These are phyloP conservation scores for Aspergillus sparsus DNA, from an alignment of 495 filamentous ascomycete species.

Conservation along the genomic window DNA sequence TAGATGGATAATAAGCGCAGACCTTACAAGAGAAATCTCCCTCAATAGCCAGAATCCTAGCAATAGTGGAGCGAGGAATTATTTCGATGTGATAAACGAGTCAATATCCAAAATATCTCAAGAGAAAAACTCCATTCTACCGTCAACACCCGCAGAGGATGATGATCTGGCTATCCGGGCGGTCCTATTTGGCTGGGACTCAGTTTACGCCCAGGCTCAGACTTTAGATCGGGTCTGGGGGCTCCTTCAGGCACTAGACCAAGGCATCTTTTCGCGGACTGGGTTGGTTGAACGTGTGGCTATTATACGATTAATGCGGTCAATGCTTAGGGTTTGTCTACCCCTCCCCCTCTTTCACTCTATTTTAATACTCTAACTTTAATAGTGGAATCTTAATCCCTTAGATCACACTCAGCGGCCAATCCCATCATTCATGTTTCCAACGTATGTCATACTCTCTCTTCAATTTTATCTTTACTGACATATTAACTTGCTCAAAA, in stretches of 20 bases:
- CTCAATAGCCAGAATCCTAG: slow-evolving; percentile 17
- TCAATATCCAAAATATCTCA: slow-evolving; percentile 9
- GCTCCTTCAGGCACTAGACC: slow-evolving; percentile 16
- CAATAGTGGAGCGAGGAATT: slow-evolving; percentile 12
- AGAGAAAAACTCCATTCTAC: slow-evolving; percentile 9
- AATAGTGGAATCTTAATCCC: slow-evolving; percentile 13
- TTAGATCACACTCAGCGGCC: slow-evolving; percentile 8
- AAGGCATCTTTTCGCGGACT: slow-evolving; percentile 15
- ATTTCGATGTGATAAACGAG: slow-evolving; percentile 15
- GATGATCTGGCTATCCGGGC: slow-evolving; percentile 21
- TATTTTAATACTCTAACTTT: neutral
- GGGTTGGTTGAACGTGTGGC: slow-evolving; percentile 17
- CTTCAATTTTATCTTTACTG: neutral
- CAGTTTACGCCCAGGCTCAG: neutral
- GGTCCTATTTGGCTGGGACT: slow-evolving; percentile 17
- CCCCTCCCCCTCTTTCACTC: neutral
- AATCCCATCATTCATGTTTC: slow-evolving; percentile 18
- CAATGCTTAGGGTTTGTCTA: slow-evolving; percentile 13
- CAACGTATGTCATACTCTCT: slow-evolving; percentile 10
- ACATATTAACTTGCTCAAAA: slow-evolving; percentile 3
- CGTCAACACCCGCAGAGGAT: slow-evolving; percentile 13
- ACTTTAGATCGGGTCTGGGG: slow-evolving; percentile 12
- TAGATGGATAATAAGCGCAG: slow-evolving; percentile 7
- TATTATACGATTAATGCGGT: slow-evolving; percentile 17
- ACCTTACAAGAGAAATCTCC: slow-evolving; percentile 11